Percentiles rank a stretch among this genome's conserved stretches.
These are phyloP conservation scores for Globisporangium sylvaticum DNA, from an alignment of 352 stramenopile species.

Conservation along the genomic window DNA sequence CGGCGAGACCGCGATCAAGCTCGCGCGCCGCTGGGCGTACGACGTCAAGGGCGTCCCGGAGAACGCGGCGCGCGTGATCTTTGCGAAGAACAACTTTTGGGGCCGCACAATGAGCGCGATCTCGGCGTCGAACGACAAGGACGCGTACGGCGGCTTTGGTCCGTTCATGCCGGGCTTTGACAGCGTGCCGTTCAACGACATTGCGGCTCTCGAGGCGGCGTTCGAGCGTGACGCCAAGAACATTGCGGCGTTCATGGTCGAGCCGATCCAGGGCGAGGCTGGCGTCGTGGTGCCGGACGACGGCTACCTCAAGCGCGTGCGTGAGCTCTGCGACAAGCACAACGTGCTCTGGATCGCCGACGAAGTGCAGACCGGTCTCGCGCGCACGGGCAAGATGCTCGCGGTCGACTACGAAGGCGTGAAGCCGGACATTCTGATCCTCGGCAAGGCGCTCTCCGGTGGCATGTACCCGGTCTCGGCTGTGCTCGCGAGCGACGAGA, in stretches of 20 bases:
- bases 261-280: slow-evolving; percentile 99
- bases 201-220: slow-evolving; percentile 76
- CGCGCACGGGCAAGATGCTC: slow-evolving; percentile 95
- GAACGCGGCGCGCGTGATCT: slow-evolving; percentile 92
- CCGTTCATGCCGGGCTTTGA: slow-evolving; percentile 98
- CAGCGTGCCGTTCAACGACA: slow-evolving; percentile 92
- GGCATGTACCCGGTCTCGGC: slow-evolving; percentile 97
- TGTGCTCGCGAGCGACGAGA: slow-evolving; percentile 94
- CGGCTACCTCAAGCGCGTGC: slow-evolving; percentile 92
- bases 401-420: slow-evolving; percentile 95
- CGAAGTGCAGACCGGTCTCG: slow-evolving; percentile 97
- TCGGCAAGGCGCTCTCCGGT: slow-evolving; percentile 95
- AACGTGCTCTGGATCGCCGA: slow-evolving; percentile 99
- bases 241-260: slow-evolving; percentile 98
- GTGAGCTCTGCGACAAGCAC: slow-evolving; percentile 94
- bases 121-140: slow-evolving; percentile 91
- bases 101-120: slow-evolving; percentile 97
- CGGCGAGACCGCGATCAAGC: slow-evolving; percentile 97
- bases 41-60: slow-evolving; percentile 94
- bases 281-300: slow-evolving; percentile 97
- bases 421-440: slow-evolving; percentile 97
- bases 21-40: slow-evolving; percentile 96
- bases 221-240: slow-evolving; percentile 81
- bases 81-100: slow-evolving; percentile 99
- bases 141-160: slow-evolving; percentile 90